These are phyloP conservation scores for Agrocybe pediades DNA, from an alignment of 768 basidiomycete species.

Conservation along the genomic window DNA sequence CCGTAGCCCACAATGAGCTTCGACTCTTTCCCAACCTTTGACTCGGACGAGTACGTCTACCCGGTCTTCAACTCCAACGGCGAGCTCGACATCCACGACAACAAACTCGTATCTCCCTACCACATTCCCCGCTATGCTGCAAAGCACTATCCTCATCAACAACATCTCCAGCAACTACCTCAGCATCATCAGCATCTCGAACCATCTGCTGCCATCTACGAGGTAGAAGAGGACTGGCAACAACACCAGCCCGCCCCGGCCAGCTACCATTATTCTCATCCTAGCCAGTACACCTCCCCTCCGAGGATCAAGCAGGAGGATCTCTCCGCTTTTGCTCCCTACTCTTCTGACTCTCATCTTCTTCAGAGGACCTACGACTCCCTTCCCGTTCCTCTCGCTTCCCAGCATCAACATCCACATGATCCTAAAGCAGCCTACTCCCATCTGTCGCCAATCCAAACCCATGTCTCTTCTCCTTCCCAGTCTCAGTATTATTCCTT, in stretches of 20 bases:
- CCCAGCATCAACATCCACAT: constrained; percentile 7
- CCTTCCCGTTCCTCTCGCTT: constrained; percentile 12
- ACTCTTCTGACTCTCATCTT: constrained; percentile 4
- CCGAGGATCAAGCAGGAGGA: constrained; percentile 30
- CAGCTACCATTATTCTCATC: constrained; percentile 8
- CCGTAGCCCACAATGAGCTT: background rate
- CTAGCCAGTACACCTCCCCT: constrained; percentile 12
- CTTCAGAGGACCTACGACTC: constrained; percentile 8
- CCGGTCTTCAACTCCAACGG: background rate
- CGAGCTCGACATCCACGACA: background rate
- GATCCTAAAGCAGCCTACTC: too few relatives aligned
- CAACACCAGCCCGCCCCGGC: constrained; percentile 9
- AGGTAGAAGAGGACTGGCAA: constrained; percentile 28
- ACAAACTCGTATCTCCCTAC: background rate
- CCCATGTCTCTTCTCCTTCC: background rate
- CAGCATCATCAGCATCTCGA: constrained; percentile 19
- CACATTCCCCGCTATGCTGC: background rate
- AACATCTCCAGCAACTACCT: constrained; percentile 13
- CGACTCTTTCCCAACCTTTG: background rate
- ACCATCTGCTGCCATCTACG: constrained; percentile 19
- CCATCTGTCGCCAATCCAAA: constrained; percentile 1
- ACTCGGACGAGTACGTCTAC: background rate
- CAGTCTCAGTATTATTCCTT: constrained; percentile 6
- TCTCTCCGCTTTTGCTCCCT: constrained; percentile 11
- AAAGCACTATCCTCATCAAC: background rate